Base-by-base conservation (phyloP, 1,139 yeast species). In the Martiniozyma asiatica region DNA sequence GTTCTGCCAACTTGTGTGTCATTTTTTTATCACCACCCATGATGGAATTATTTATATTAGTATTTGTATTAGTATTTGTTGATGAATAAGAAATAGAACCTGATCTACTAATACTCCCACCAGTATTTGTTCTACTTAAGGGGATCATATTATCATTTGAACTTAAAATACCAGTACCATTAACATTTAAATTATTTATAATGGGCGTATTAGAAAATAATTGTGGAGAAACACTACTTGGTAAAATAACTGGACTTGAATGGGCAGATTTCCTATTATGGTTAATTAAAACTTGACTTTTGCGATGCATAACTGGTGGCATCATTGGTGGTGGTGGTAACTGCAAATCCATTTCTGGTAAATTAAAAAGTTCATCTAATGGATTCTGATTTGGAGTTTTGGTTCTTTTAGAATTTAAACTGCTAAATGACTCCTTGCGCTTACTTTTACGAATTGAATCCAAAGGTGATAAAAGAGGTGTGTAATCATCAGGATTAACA, bases 1-100 rank as follows among this genome's bases (percentile, higher is more conserved):
- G 96, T 55, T 89, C 98, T 0, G 98, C 97, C 17, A 82, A 65
- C 50, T 89, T 87, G 55, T 89, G 98, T 16, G 81, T 75, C 5
- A 89, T 79, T 43, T 76, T 76, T 50, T 78, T 76, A 18, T 67
- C 61, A 13, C 26, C 23, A 19, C 10, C 15, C 8, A 34, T 34
- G 13, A 20, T 23, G 7, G 36, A 31, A 13, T 32, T 35, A 4
- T 29, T 24, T 5, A 17, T 27, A 3, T 25, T 20, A 8, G 14
- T 12, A 17, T 15, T 12, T n/a, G n/a, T n/a, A 8, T 17, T 17
- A 18, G 22, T 12, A 6, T 15, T 10, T 7, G 30, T 6, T 2
- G n/a, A 4, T 10, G 5, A 10, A 14, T 19, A 9, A 6, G 24
- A 20, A 16, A n/a, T 14, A 4, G 20, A 7, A 5, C n/a, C 11